Evolutionary conservation across 169 alveolate species (phyloP), one percentile per base, ranked within the genome.

Genomic region (Condylostoma magnum): DNA sequence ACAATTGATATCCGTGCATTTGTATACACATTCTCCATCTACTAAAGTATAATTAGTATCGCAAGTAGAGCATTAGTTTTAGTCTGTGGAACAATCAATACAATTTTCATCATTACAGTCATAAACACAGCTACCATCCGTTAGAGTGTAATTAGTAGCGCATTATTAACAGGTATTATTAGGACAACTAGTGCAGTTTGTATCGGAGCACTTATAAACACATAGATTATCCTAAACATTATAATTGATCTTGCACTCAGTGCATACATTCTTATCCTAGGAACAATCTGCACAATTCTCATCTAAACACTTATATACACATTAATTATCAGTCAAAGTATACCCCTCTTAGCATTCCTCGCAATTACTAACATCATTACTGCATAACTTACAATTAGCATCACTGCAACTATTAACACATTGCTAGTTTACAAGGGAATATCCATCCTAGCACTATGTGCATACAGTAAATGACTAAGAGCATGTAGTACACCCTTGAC

Each of bases 331-430:
- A 2, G 27, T 10, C 31, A 38, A 38, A 22, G 22, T n/a, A 3
- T 38, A 38, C 44, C 73, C 73, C 2, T 37, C 57, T 1, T 54
- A 25, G 20, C 73, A 63, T 22, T 44, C 58, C 57, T 6, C 15
- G 6, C 41, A 63, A 5, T 4, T 63, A 63, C 25, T 43, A 43
- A n/a, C 60, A n/a, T n/a, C 60, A 37, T 63, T 57, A 6, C 18
- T 41, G 38, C 73, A 63, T 22, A 57, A 41, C 6, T 18, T 41
- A 41, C 73, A 63, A 22, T 37, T 3, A 3, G 18, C 12, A 15
- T 37, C 20, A 3, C 58, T 63, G n/a, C 73, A 54, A 6, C 31
- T n/a, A n/a, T 41, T 15, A 41, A 41, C 48, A 41, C 48, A 41
- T 10, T 10, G 10, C 20, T 41, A 10, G 20, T 15, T 15, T 10